Conservation (phyloP, 129 eudicot species). For the Rutidosis leptorrhynchoides region DNA sequence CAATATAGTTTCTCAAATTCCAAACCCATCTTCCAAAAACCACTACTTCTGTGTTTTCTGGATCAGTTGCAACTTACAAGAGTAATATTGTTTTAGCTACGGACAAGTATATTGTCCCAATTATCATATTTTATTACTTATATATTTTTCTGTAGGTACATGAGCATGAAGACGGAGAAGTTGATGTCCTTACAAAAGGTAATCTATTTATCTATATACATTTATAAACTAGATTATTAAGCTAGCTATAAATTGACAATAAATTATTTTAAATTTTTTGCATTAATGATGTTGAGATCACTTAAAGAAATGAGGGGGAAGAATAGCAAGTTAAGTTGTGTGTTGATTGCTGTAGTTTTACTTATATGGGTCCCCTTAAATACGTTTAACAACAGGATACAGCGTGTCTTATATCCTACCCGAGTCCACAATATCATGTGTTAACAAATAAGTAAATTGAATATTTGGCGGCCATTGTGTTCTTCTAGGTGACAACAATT, state of each 20-base stretch:
- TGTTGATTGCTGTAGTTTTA: neutral
- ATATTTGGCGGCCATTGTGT: constrained; percentile 15
- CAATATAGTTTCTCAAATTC: constrained; percentile 1
- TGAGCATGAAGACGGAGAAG: constrained; percentile 88
- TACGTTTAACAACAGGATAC: neutral
- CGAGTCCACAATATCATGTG: neutral
- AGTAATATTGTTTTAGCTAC: constrained; percentile 14
- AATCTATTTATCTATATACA: constrained; percentile 2
- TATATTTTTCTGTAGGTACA: constrained; percentile 58
- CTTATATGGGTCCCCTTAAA: neutral
- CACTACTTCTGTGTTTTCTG: neutral
- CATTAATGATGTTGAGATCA: neutral
- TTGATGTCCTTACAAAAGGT: constrained; percentile 97
- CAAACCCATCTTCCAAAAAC: neutral
- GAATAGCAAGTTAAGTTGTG: neutral
- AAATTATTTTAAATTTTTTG: neutral
- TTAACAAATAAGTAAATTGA: neutral
- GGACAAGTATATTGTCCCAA: neutral
- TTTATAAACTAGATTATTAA: constrained; percentile 12
- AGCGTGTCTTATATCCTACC: neutral
- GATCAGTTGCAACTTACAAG: neutral
- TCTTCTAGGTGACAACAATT: constrained; percentile 82
- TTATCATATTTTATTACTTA: constrained; percentile 1
- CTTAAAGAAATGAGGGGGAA: neutral
- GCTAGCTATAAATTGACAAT: neutral